Evolutionary conservation across 352 stramenopile species (phyloP).

Genomic region (Phytophthora pini): DNA sequence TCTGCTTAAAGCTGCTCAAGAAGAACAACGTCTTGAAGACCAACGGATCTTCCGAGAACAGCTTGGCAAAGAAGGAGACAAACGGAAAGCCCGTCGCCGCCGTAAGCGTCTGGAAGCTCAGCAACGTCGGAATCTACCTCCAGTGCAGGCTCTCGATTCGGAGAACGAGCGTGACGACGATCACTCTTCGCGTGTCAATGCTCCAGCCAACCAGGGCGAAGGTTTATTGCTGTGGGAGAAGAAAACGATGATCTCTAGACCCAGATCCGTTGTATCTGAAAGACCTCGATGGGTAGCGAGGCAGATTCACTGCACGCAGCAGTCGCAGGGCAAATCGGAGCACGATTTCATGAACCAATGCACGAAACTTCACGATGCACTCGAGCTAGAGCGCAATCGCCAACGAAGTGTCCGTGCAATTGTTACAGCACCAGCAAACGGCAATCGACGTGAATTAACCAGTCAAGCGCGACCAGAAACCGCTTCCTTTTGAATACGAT

Average conservation of each 20-base stretch:
- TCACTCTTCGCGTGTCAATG: background rate
- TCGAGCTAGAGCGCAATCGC: slow-evolving; percentile 21
- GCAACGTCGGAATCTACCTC: slow-evolving; percentile 5
- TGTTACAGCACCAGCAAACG: background rate
- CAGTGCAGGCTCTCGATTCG: slow-evolving; percentile 13
- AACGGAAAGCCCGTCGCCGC: slow-evolving; percentile 48
- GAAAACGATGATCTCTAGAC: slow-evolving; percentile 13
- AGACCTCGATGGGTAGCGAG: slow-evolving; percentile 26
- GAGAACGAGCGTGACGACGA: slow-evolving; percentile 10
- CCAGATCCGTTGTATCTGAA: slow-evolving; percentile 4
- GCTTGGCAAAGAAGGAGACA: slow-evolving; percentile 46
- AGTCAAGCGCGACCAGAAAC: slow-evolving; percentile 21
- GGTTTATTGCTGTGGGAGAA: slow-evolving; percentile 35
- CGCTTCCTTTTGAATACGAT: slow-evolving; percentile 14
- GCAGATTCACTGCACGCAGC: slow-evolving; percentile 31
- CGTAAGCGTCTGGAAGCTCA: slow-evolving; percentile 38
- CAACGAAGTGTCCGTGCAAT: slow-evolving; percentile 9
- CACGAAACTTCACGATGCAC: slow-evolving; percentile 25
- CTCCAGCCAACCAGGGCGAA: slow-evolving; percentile 10
- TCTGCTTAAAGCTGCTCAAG: slow-evolving; percentile 43
- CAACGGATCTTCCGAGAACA: slow-evolving; percentile 57
- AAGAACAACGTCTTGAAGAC: slow-evolving; percentile 52
- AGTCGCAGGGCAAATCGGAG: slow-evolving; percentile 17
- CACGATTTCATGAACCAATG: slow-evolving; percentile 32
- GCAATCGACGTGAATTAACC: slow-evolving; percentile 1